Conservation (phyloP, 169 alveolate genomes). For the Toxoplasma gondii region DNA sequence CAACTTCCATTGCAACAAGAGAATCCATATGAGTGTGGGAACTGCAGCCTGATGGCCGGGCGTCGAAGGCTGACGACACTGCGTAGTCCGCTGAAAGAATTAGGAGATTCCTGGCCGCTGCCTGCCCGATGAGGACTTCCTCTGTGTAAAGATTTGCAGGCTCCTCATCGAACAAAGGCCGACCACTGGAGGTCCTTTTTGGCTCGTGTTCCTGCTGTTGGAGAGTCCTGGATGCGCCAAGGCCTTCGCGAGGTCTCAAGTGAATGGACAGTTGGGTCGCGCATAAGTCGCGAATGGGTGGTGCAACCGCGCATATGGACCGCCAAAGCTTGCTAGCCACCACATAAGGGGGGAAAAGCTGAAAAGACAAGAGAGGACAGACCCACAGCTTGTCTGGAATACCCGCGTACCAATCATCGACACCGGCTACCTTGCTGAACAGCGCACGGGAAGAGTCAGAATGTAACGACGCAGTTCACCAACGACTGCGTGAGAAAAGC, state of each 20-base stretch:
- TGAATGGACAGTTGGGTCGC: neutral
- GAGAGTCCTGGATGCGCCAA: neutral
- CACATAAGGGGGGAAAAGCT: neutral
- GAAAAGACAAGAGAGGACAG: neutral
- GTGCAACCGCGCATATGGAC: neutral
- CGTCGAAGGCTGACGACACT: neutral
- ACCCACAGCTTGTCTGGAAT: neutral
- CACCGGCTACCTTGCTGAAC: too few species aligned
- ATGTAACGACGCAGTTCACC: too few species aligned
- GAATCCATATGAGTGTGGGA: neutral
- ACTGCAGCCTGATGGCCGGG: neutral
- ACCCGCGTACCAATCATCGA: too few species aligned
- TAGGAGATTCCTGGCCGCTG: neutral
- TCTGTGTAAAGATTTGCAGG: constrained; percentile 2
- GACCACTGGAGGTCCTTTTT: neutral
- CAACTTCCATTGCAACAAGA: neutral
- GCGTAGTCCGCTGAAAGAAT: neutral
- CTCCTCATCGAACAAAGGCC: constrained; percentile 9
- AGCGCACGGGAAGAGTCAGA: too few species aligned
- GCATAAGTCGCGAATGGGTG: neutral
- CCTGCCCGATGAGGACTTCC: neutral
- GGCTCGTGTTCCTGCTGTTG: neutral
- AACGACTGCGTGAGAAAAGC: too few species aligned
- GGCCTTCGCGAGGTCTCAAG: neutral
- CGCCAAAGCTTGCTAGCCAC: neutral